Evolutionary conservation across 768 basidiomycete species (phyloP), one percentile per base, ranked within the genome.

Genomic region (Cytidiella melzeri): DNA sequence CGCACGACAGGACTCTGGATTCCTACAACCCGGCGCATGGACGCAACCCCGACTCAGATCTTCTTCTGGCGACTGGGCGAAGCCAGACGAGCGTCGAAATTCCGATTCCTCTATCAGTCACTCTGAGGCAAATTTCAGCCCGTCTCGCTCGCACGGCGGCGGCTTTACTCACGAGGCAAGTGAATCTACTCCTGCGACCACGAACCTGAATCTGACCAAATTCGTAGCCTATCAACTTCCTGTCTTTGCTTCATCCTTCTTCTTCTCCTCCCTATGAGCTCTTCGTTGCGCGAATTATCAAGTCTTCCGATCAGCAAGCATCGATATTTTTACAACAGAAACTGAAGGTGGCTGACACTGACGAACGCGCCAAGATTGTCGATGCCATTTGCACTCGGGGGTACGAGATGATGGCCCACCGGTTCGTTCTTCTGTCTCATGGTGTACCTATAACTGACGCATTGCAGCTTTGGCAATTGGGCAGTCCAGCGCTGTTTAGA

Each of bases 371-470:
- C 4, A 90, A 88, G 65, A 92, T 92, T 40, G 83, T 92, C 13
- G 87, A 91, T 58, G 90, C 90, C 41, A 92, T 92, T 49, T 89
- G 87, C 52, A 74, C 80, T 36, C 77, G 83, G 11, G 89, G 90
- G 1, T 88, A 87, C 54, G 90, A 92, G 63, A 92, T 92, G 90
- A 92, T 92, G 90, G 89, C 87, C 50, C 84, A 90, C 63, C 74
- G 87, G 85, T 85, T 61, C 30, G 67, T 56, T 2, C 2, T 26
- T 1, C 23, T 24, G 13, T 21, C 21, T 41, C 19, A 52, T 36
- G 18, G 9, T 43, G 11, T 28, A 41, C 20, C 34, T 19, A 12
- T 30, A 44, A 25, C 23, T 42, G 52, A 27, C 50, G 9, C 10
- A 51, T 20, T 47, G 48, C 58, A 88, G 89, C n/a, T 92, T 92